These are phyloP conservation scores for Trypanosoma caninum DNA, from an alignment of 208 protist genomes.

Conservation along the genomic window DNA sequence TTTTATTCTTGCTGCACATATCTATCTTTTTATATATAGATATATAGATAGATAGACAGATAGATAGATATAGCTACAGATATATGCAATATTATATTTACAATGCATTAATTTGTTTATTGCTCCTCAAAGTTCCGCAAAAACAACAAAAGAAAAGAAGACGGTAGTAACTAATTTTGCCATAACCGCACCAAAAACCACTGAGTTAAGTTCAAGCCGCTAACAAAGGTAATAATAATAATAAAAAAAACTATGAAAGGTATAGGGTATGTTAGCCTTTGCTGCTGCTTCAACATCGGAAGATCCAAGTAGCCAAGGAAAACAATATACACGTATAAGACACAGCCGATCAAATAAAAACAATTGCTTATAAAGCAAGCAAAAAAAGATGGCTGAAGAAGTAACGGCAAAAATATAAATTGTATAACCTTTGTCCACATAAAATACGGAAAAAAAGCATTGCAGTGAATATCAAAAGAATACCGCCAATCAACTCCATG, in stretches of 20 bases:
- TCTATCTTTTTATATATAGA: no score
- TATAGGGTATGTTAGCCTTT: conserved; percentile 88
- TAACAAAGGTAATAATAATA: conserved; percentile 41
- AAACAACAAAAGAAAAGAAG: background rate
- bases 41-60: no score
- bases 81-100: no score
- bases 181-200: conserved; percentile 19
- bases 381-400: conserved; percentile 34
- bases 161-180: conserved; percentile 21
- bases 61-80: no score
- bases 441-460: conserved; percentile 95
- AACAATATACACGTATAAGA: conserved; percentile 87
- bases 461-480: conserved; percentile 97
- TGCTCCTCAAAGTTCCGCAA: no score
- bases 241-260: conserved; percentile 50
- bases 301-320: conserved; percentile 93
- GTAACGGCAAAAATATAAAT: conserved; percentile 74
- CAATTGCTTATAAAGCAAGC: conserved; percentile 49
- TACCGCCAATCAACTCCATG: conserved; percentile 93
- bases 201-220: conserved; percentile 34
- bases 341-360: conserved; percentile 53
- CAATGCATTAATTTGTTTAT: no score
- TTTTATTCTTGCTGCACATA: no score
- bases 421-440: conserved; percentile 90
- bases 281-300: conserved; percentile 81